phyloP scores from a whole-genome alignment of 2,329 filamentous ascomycete species.

The Penicillium palitans region DNA sequence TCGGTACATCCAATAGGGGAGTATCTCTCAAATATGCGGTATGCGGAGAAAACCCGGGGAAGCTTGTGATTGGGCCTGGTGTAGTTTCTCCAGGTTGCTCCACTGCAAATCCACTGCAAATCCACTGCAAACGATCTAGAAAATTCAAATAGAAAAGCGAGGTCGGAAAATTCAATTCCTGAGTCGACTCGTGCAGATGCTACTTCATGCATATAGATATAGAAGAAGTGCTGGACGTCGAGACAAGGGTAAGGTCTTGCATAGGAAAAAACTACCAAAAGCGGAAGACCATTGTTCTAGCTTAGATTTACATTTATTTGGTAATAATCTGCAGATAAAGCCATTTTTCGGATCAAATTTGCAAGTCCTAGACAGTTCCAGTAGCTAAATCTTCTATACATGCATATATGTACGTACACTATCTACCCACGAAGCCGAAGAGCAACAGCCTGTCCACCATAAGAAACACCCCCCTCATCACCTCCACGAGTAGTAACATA shows the following conservation, averaged over 20 bases:
- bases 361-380: background rate
- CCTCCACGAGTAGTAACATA: slow-evolving; percentile 12
- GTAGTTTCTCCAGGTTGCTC: background rate
- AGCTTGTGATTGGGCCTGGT: background rate
- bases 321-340: background rate
- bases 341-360: background rate
- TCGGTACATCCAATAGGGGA: background rate
- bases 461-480: background rate
- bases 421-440: background rate
- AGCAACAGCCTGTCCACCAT: slow-evolving; percentile 11
- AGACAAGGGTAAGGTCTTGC: background rate
- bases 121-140: slow-evolving; percentile 6
- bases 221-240: background rate
- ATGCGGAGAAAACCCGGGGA: slow-evolving; percentile 13
- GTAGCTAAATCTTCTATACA: background rate
- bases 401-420: background rate
- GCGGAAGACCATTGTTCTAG: background rate
- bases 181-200: no score
- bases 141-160: background rate
- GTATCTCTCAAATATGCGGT: background rate
- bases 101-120: background rate
- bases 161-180: background rate
- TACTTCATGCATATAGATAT: background rate
- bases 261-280: background rate
- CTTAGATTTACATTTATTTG: no score